phyloP scores from a whole-genome alignment of 2,329 filamentous ascomycete species.

The Xylaria sp. region DNA sequence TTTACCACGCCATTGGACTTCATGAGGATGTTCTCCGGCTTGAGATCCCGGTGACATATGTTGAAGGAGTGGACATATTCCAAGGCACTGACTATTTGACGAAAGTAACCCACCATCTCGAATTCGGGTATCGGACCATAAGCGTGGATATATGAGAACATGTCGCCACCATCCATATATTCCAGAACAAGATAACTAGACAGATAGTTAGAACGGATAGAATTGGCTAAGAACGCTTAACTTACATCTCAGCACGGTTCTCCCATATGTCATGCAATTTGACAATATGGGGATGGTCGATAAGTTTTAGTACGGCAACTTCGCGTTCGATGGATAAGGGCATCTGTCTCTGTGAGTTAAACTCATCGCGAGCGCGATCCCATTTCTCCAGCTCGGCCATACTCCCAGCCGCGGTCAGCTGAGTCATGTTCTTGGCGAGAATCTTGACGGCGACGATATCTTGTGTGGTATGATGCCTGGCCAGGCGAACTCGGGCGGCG shows the following conservation, averaged over 20 bases:
- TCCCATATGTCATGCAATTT: slow-evolving; percentile 98
- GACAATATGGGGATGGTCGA: slow-evolving; percentile 94
- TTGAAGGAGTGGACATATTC: slow-evolving; percentile 94
- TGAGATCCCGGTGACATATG: slow-evolving; percentile 95
- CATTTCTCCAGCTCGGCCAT: slow-evolving; percentile 83
- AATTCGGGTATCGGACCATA: slow-evolving; percentile 80
- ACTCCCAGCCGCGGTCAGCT: slow-evolving; percentile 85
- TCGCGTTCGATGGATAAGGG: slow-evolving; percentile 93
- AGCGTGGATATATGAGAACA: slow-evolving; percentile 86
- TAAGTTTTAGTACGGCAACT: slow-evolving; percentile 95
- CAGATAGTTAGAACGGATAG: slow-evolving; percentile 40
- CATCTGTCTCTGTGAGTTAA: slow-evolving; percentile 74
- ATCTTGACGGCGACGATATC: slow-evolving; percentile 95
- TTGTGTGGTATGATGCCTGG: slow-evolving; percentile 80
- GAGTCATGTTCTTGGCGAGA: slow-evolving; percentile 83
- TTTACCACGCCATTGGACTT: slow-evolving; percentile 82
- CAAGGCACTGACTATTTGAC: slow-evolving; percentile 91
- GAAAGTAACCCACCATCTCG: slow-evolving; percentile 84
- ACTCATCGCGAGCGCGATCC: slow-evolving; percentile 66
- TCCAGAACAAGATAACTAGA: slow-evolving; percentile 91
- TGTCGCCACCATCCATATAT: slow-evolving; percentile 80
- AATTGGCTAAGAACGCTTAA: slow-evolving; percentile 9
- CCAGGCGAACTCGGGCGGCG: slow-evolving; percentile 86
- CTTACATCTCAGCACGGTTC: slow-evolving; percentile 92
- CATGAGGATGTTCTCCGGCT: slow-evolving; percentile 95